Evolutionary conservation across 768 basidiomycete species (phyloP).

Genomic region (Hypsizygus marmoreus): DNA sequence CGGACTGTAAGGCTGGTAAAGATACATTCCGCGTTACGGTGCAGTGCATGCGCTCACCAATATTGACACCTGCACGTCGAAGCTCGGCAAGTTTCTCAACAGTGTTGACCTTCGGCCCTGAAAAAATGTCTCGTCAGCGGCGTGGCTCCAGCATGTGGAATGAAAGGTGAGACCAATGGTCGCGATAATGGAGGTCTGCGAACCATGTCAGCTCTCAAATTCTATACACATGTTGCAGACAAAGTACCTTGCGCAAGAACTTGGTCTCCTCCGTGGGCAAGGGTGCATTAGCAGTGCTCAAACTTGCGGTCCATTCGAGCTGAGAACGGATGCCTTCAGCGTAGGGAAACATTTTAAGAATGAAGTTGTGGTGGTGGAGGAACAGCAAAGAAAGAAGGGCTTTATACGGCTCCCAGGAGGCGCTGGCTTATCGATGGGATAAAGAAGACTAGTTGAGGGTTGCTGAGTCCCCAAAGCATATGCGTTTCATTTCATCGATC

Average conservation of each 20-base stretch:
- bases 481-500: too few relatives aligned
- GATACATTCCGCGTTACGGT: neutral
- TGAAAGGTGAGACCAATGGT: slow-evolving; percentile 76
- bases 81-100: slow-evolving; percentile 87
- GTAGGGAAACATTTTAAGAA: slow-evolving; percentile 51
- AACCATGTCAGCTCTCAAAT: neutral
- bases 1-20: slow-evolving; percentile 61
- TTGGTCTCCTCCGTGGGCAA: slow-evolving; percentile 79
- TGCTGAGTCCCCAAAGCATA: too few relatives aligned
- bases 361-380: slow-evolving; percentile 21
- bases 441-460: neutral
- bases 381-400: slow-evolving; percentile 22
- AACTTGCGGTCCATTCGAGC: slow-evolving; percentile 89
- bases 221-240: neutral
- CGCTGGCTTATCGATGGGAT: slow-evolving; percentile 19
- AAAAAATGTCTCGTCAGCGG: slow-evolving; percentile 13
- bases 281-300: slow-evolving; percentile 73
- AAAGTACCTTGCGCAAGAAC: slow-evolving; percentile 83
- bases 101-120: slow-evolving; percentile 93
- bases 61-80: slow-evolving; percentile 92
- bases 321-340: slow-evolving; percentile 70
- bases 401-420: slow-evolving; percentile 6
- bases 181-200: slow-evolving; percentile 94
- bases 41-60: slow-evolving; percentile 63
- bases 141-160: slow-evolving; percentile 5